Evolutionary conservation across 768 basidiomycete species (phyloP).

Genomic region (Mycena kentingensis): DNA sequence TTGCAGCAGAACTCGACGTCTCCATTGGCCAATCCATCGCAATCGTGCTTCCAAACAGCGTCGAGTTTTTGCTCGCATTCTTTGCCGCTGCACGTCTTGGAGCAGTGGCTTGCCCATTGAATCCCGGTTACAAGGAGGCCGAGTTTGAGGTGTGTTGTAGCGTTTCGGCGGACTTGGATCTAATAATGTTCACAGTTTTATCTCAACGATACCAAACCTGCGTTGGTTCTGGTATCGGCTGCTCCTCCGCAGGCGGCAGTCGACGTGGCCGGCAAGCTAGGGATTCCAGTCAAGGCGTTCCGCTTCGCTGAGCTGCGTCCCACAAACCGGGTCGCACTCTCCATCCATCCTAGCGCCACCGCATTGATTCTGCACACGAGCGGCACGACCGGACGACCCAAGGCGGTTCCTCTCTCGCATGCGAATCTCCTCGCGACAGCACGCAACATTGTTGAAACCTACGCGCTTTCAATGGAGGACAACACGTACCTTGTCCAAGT

Average conservation of each 20-base stretch:
- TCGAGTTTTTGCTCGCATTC: slow-evolving; percentile 9
- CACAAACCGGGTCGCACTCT: not conserved
- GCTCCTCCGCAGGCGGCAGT: not conserved
- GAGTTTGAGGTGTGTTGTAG: slow-evolving; percentile 9
- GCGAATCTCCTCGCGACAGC: slow-evolving; percentile 12
- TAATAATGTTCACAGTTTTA: slow-evolving; percentile 5
- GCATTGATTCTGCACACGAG: slow-evolving; percentile 11
- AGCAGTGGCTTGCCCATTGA: slow-evolving; percentile 6
- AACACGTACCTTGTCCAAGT: slow-evolving; percentile 14
- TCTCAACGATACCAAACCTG: slow-evolving; percentile 8
- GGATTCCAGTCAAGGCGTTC: slow-evolving; percentile 6
- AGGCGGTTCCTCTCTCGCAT: slow-evolving; percentile 9
- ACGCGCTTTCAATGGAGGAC: slow-evolving; percentile 4
- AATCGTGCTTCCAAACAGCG: slow-evolving; percentile 7
- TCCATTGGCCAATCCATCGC: slow-evolving; percentile 1
- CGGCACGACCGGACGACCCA: slow-evolving; percentile 15
- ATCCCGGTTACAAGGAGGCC: slow-evolving; percentile 7
- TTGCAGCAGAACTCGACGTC: slow-evolving; percentile 4
- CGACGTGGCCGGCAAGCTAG: slow-evolving; percentile 5
- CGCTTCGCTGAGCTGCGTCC: not conserved
- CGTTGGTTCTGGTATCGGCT: slow-evolving; percentile 5
- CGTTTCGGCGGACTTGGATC: not conserved
- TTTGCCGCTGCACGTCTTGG: slow-evolving; percentile 5
- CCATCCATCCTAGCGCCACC: slow-evolving; percentile 2
- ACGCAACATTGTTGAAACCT: slow-evolving; percentile 10